phyloP scores from a whole-genome alignment of 257 asterid species.

The Solanum phureja region DNA sequence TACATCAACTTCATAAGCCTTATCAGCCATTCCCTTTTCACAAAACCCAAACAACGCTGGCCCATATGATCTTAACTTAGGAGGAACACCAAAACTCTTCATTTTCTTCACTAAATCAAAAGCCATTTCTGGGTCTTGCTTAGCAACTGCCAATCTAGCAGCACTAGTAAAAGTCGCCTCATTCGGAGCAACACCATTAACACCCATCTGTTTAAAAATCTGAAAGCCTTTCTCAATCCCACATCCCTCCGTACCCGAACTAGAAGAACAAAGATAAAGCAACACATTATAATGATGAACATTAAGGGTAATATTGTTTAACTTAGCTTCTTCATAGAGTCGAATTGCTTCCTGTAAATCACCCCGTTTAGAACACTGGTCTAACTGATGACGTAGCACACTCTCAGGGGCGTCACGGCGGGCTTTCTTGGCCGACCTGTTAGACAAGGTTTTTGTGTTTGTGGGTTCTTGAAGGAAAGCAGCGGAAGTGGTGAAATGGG shows the following conservation, averaged over 20 bases:
- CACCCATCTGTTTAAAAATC: constrained; percentile 63
- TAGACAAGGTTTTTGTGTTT: not conserved
- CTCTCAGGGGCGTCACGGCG: not conserved
- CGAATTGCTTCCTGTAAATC: constrained; percentile 45
- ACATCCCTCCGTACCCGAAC: constrained; percentile 7
- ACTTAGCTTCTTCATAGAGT: constrained; percentile 71
- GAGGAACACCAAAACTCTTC: constrained; percentile 53
- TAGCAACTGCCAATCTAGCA: constrained; percentile 84
- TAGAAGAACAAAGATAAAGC: constrained; percentile 59
- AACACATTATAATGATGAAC: constrained; percentile 62
- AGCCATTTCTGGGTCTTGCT: constrained; percentile 76
- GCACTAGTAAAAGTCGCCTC: constrained; percentile 90
- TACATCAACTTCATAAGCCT: constrained; percentile 76
- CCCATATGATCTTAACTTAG: constrained; percentile 83
- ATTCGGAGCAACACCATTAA: constrained; percentile 56
- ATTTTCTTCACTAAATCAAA: constrained; percentile 67
- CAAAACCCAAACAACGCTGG: constrained; percentile 85
- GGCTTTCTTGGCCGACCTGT: not conserved
- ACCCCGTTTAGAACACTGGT: not conserved
- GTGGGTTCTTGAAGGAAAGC: not conserved
- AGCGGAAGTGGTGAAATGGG: not conserved
- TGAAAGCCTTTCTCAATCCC: constrained; percentile 64
- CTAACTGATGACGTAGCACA: not conserved
- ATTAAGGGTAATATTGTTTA: constrained; percentile 31
- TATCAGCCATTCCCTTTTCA: constrained; percentile 49